phyloP scores from a whole-genome alignment of 441 rosid species.

The Gossypium aridum region DNA sequence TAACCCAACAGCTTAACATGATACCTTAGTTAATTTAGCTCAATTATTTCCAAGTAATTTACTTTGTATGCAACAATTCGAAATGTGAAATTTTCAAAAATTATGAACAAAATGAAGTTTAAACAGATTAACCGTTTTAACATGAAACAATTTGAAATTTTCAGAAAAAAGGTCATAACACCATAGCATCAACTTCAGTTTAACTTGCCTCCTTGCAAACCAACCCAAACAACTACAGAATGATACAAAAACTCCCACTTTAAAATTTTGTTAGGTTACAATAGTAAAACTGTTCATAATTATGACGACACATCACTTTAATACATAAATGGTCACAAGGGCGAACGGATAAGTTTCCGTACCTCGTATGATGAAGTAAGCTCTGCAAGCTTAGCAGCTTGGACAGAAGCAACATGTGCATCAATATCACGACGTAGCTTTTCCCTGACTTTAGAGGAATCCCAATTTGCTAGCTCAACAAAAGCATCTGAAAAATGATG shows the following conservation, averaged over 20 bases:
- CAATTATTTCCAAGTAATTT: too few species aligned
- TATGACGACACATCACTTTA: not conserved
- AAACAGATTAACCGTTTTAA: too few species aligned
- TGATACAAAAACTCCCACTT: too few species aligned
- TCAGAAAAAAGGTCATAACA: too few species aligned
- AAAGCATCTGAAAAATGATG: slow-evolving; percentile 49
- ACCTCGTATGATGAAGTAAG: slow-evolving; percentile 64
- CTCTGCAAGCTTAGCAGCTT: slow-evolving; percentile 73
- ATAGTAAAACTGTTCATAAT: not conserved
- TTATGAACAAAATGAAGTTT: too few species aligned
- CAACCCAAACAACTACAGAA: too few species aligned
- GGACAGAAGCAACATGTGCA: slow-evolving; percentile 67
- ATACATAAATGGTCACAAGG: not conserved
- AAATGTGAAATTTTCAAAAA: not conserved
- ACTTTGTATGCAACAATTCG: not conserved
- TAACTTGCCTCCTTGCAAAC: too few species aligned
- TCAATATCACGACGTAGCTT: slow-evolving; percentile 72
- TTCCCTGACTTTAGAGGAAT: slow-evolving; percentile 59
- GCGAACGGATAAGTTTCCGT: not conserved
- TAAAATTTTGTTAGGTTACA: not conserved
- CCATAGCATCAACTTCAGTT: too few species aligned
- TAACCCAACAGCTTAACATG: too few species aligned
- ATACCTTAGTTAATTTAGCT: too few species aligned
- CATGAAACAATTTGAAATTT: too few species aligned
- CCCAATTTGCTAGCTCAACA: slow-evolving; percentile 86